A percentile compares a stretch with the other conserved stretches of the same genome.
phyloP scores from a whole-genome alignment of 768 basidiomycete genomes.

The Obba rivulosa region DNA sequence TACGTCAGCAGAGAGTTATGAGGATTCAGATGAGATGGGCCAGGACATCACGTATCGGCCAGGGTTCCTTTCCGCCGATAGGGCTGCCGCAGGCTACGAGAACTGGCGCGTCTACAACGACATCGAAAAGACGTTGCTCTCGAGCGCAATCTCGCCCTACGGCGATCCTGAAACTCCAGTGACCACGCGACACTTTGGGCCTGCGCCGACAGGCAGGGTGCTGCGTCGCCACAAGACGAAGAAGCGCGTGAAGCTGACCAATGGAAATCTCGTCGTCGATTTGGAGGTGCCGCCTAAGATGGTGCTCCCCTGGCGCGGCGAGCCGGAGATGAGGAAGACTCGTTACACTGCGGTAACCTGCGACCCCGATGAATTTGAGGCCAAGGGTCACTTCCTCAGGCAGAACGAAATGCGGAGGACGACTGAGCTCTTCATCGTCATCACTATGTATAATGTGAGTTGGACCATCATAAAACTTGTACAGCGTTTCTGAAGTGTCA shows the following conservation, averaged over 20 bases:
- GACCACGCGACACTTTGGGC: constrained; percentile 82
- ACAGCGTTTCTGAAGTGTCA: not conserved
- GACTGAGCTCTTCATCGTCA: constrained; percentile 90
- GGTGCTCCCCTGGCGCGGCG: constrained; percentile 64
- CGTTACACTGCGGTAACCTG: constrained; percentile 90
- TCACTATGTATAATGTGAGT: constrained; percentile 95
- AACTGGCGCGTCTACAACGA: not conserved
- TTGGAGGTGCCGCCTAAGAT: constrained; percentile 81
- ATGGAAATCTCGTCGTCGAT: constrained; percentile 86
- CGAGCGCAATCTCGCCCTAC: constrained; percentile 5
- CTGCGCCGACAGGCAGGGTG: constrained; percentile 77
- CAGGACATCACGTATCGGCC: constrained; percentile 22
- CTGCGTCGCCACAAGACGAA: constrained; percentile 67
- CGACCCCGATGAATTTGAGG: constrained; percentile 89
- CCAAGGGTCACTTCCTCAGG: constrained; percentile 75
- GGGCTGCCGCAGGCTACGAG: not conserved
- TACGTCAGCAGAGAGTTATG: not conserved
- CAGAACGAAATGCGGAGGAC: constrained; percentile 76
- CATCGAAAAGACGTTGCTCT: constrained; percentile 14
- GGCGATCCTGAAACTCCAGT: constrained; percentile 32
- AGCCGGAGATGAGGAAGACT: constrained; percentile 68
- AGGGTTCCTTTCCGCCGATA: not conserved
- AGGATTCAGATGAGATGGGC: constrained; percentile 26
- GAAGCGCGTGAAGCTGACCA: constrained; percentile 77
- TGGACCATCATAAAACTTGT: not conserved